A percentile compares a stretch with the other conserved stretches of the same genome.
phyloP scores from a whole-genome alignment of 192 early-diverging fungal genomes.

The Coemansia umbellata region DNA sequence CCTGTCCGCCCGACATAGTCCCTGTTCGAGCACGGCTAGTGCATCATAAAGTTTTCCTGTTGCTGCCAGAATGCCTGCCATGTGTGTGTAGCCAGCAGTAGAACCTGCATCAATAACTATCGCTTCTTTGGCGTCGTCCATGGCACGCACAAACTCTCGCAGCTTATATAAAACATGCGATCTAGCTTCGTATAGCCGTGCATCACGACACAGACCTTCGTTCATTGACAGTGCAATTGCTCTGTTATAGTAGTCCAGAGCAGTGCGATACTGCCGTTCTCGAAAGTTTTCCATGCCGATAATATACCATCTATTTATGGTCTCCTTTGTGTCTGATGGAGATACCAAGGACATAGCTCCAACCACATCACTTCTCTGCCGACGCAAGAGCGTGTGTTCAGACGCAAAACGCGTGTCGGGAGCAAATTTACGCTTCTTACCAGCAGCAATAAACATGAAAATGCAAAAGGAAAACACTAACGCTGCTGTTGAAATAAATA shows the following conservation, averaged over 20 bases:
- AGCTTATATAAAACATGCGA: constrained; percentile 28
- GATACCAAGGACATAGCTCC: neutral
- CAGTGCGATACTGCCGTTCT: constrained; percentile 19
- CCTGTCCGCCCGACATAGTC: neutral
- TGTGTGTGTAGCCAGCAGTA: constrained; percentile 6
- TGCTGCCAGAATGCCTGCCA: constrained; percentile 24
- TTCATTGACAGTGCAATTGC: constrained; percentile 23
- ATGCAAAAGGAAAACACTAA: neutral
- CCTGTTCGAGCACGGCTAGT: constrained; percentile 11
- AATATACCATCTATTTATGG: constrained; percentile 4
- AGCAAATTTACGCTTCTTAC: constrained; percentile 22
- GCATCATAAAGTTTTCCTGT: constrained; percentile 14
- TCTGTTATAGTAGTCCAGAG: constrained; percentile 37
- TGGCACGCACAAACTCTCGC: constrained; percentile 24
- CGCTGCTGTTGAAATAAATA: no score
- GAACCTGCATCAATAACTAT: constrained; percentile 10
- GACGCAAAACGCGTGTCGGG: neutral
- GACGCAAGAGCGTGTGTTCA: neutral
- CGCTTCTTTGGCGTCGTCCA: constrained; percentile 31
- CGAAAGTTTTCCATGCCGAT: constrained; percentile 26
- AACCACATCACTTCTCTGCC: neutral
- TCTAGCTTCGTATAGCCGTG: constrained; percentile 24
- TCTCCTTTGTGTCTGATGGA: neutral
- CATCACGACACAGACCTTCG: constrained; percentile 3
- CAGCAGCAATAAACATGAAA: constrained; percentile 20